Evolutionary conservation across 2,329 filamentous ascomycete species (phyloP), one percentile per base, ranked within the genome.

Genomic region (Penicillium corylophilum): DNA sequence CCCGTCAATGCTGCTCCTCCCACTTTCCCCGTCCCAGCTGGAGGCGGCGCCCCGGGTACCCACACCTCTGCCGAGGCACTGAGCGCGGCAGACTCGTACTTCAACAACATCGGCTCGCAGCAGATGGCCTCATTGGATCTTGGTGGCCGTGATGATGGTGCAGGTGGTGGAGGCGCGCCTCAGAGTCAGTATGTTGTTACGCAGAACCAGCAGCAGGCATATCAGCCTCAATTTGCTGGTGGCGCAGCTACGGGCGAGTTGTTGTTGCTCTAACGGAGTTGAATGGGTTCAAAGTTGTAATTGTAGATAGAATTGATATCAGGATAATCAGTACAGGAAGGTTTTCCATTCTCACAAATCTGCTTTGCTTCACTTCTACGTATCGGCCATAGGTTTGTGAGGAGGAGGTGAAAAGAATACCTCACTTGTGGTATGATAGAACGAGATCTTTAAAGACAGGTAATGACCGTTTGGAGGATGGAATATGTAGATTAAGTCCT

Each of bases 51-150:
- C 65, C 83, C 87, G 6, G 67, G 66, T 23, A 60, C 66, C 53
- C 73, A 76, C 6, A 81, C 86, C 64, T 78, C 91, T 51, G 79
- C 83, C 3, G 83, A 85, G 23, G 90, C 90, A 1, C 85, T 95
- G 31, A 88, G 81, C 64, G 91, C 94, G 48, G 93, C 92, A 9
- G 93, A 96, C 66, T 84, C 87, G 15, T 96, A 96, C 73, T 97
- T 96, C 72, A 86, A 88, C 15, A 87, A 85, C 40, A 79, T 91
- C n/a, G 85, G 86, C 1, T 82, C 77, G 53, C 83, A 86, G 68
- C 86, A 89, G 68, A 88, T 91, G 86, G 84, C 83, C 4, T 80
- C 82, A 15, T 83, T 92, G 82, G 79, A 81, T 51, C 78, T 91
- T 51, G 81, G 83, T 60, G 83, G 86, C 31, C 76, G 83, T 59